These are phyloP conservation scores for Halophytophthora batemanensis DNA, from an alignment of 352 stramenopile genomes.

Conservation along the genomic window DNA sequence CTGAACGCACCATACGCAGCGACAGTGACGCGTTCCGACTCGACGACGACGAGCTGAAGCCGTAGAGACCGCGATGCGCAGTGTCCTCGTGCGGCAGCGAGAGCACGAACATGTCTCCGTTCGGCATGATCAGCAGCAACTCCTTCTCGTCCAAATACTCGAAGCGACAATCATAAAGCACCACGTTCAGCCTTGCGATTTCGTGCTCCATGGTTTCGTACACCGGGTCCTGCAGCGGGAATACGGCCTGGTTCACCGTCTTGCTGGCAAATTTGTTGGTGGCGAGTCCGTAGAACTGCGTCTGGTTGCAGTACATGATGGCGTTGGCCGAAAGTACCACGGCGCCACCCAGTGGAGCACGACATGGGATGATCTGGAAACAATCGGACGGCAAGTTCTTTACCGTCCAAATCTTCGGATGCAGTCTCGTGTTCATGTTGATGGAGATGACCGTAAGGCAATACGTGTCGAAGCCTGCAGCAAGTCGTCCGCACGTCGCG, in stretches of 20 bases:
- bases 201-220: conserved; percentile 59
- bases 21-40: conserved; percentile 37
- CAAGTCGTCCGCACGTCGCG: conserved; percentile 63
- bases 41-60: conserved; percentile 17
- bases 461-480: conserved; percentile 73
- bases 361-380: conserved; percentile 71
- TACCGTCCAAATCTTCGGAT: conserved; percentile 86
- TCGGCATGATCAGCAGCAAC: conserved; percentile 55
- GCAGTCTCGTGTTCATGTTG: conserved; percentile 81
- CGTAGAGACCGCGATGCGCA: conserved; percentile 30
- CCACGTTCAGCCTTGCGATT: conserved; percentile 43
- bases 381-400: conserved; percentile 80
- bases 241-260: conserved; percentile 71
- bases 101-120: conserved; percentile 63
- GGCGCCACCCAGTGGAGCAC: conserved; percentile 65
- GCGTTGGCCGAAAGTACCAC: conserved; percentile 78
- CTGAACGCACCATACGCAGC: conserved; percentile 48
- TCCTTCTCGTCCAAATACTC: conserved; percentile 72
- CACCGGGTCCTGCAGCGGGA: conserved; percentile 57
- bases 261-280: conserved; percentile 72
- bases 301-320: conserved; percentile 88
- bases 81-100: conserved; percentile 60
- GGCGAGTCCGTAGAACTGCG: conserved; percentile 73
- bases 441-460: conserved; percentile 86
- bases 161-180: conserved; percentile 69